Evolutionary conservation across 495 filamentous ascomycete genomes (phyloP), one percentile per base, ranked within the genome.

Genomic region (Penicillium paxilli): DNA sequence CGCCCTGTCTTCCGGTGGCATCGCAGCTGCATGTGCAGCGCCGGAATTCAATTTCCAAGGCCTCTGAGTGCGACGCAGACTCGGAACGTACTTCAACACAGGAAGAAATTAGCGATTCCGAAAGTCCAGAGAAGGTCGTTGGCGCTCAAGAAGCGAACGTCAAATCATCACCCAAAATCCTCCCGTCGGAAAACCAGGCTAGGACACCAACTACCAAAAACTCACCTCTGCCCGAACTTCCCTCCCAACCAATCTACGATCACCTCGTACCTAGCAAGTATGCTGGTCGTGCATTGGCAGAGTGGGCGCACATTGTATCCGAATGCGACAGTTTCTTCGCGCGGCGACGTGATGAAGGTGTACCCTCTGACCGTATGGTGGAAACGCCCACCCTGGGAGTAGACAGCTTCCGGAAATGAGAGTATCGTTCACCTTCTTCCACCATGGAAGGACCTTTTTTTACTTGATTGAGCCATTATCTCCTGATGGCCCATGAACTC

Each of bases 291-390:
- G 91, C 94, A 1, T 78, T 98, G 46, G 92, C 93, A 1, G 94
- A 98, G 69, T 98, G 94, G 94, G 76, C 84, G 12, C 71, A 90
- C 19, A 82, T 97, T 30, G 86, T 97, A 7, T 79, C 80, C 21
- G 94, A 98, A 68, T 92, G 87, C 72, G 92, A 98, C 65, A 90
- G 85, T 63, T 98, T 98, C 70, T 89, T 93, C 42, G 90, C 96
- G 24, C 80, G 93, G 23, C 81, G 94, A 52, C 87, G 86, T 55
- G 85, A 85, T 33, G 94, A 98, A 69, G 94, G 94, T 42, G 88
- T 96, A 12, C 84, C 90, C 8, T 73, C 72, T 6, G 80, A 93
- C 61, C 81, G 75, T 44, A 77, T 86, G 55, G 89, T 98, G 40
- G 94, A 98, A 70, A 93, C 92, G 22, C 94, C 94, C 20, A 85